Evolutionary conservation across 139 green algal species (phyloP), one percentile per base, ranked within the genome.

Genomic region (Chlamydomonas sp.): DNA sequence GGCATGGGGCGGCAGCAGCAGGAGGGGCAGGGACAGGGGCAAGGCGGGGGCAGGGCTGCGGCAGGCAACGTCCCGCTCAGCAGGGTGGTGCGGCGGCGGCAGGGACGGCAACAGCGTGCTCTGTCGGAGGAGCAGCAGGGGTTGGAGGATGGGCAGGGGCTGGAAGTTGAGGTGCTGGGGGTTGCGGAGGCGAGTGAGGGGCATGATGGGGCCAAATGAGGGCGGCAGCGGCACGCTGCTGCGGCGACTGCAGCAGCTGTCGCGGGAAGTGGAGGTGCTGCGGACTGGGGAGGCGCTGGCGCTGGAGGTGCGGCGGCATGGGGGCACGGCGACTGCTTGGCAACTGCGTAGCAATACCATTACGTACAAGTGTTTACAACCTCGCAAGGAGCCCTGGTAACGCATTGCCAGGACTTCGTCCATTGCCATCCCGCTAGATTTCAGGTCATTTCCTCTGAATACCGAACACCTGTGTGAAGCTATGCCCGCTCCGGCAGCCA

Each of bases 281-380:
- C 83, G 83, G 31, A 80, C 57, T 73, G 71, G 83, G 0, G 83
- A 87, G 61, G 62, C 73, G 61, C 83, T 87, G 17, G 68, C 80
- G 14, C 17, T 87, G 16, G 83, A 87, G 83, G 83, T 87, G 82
- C 57, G 82, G 17, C 4, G 5, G 72, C 2, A 31, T 15, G 72
- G 4, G 72, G 4, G n/a, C 9, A 20, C 7, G 17, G 71, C 4
- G 71, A 18, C 20, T 7, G 68, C 12, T 9, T 69, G 64, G 9
- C 12, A 12, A 73, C 67, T 15, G 31, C 31, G 31, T 49, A 49
- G 31, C 31, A 49, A 49, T 49, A 49, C 31, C 31, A 49, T 49
- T 49, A 49, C 31, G 31, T 49, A 49, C 31, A 49, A 49, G 31
- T 49, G 31, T 20, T 73, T 4, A 16, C 67, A 73, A 73, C 67